phyloP scores from a whole-genome alignment of 1,139 yeast genomes.

The Suhomyces chickasaworum region DNA sequence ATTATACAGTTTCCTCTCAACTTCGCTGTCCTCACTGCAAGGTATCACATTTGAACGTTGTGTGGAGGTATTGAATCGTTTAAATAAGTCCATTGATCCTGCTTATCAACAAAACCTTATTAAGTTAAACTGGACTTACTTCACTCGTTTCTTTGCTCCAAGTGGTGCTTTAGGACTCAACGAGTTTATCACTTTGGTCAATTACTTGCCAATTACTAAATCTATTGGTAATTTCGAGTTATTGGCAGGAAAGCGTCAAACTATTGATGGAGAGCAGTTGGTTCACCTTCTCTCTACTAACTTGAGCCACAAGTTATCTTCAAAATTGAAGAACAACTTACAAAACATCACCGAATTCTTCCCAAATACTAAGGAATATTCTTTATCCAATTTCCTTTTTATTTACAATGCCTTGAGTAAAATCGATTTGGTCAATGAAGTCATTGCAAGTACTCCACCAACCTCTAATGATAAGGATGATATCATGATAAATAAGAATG shows the following conservation, averaged over 20 bases:
- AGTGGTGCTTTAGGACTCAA: conserved; percentile 39
- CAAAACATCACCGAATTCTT: conserved; percentile 41
- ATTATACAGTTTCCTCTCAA: conserved; percentile 31
- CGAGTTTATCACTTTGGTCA: conserved; percentile 46
- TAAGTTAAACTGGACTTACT: conserved; percentile 50
- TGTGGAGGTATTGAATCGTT: conserved; percentile 37
- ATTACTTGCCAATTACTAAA: conserved; percentile 49
- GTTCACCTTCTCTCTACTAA: conserved; percentile 38
- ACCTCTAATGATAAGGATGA: conserved; percentile 46
- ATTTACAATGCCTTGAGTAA: conserved; percentile 47
- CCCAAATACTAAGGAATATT: conserved; percentile 33
- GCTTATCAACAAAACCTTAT: conserved; percentile 43
- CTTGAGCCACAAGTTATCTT: conserved; percentile 46
- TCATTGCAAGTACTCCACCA: conserved; percentile 59
- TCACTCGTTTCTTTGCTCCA: conserved; percentile 46
- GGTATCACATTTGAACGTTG: conserved; percentile 38
- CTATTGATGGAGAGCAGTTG: conserved; percentile 37
- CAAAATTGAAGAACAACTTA: conserved; percentile 41
- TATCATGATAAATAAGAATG: conserved; percentile 45
- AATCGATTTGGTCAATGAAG: conserved; percentile 57
- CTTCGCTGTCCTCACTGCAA: conserved; percentile 10
- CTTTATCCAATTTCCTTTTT: conserved; percentile 47
- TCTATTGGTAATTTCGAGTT: conserved; percentile 49
- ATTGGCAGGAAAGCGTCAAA: conserved; percentile 38
- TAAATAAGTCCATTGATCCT: conserved; percentile 48